Base-by-base conservation (phyloP, 2,329 filamentous ascomycete species). In the Akanthomyces lecanii region DNA sequence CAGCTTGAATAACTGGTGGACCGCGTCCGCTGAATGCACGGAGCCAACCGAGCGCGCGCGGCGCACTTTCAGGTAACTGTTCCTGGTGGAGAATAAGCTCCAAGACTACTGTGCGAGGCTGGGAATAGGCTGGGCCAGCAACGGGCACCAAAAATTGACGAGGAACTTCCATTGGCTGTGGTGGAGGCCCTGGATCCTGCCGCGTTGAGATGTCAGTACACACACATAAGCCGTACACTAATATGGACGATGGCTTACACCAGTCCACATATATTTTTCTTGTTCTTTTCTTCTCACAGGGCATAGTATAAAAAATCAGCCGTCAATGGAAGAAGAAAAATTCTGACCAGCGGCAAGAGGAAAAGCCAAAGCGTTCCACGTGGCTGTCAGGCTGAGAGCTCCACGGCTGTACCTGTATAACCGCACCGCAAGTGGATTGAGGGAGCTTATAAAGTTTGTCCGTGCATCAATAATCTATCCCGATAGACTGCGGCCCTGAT, bases 1-100 rank as follows among this genome's bases (percentile, higher is more conserved):
- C 53, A 23, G 44, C 55, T 38, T 58, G 21, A 38, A 40, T 48
- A 21, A 21, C 21, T 48, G 38, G 33, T 28, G 55, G 55, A 33
- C n/a, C 55, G 18, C 16, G 30, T 11, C 28, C 55, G 18, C 28
- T 58, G 30, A 38, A 38, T 38, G 55, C 55, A 58, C 55, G 55
- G 55, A 58, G 55, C 55, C 55, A 58, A 58, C 55, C 55, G 55
- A 58, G 42, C 44, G 55, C 25, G 23, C 23, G 53, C 28, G 2
- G 21, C 45, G 21, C 45, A 2, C 23, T 47, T 28, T 28, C 45
- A 48, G 45, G 45, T 28, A 48, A 7, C 33, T 16, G 38, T 40
- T 16, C 12, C 47, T 50, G 25, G 47, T 50, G 47, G 47, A 50
- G 47, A 25, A 50, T 30, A 30, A 48, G 38, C 38, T 23, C 12